Base-by-base conservation (phyloP, 2,329 filamentous ascomycete genomes). In the Trichoderma sp. region DNA sequence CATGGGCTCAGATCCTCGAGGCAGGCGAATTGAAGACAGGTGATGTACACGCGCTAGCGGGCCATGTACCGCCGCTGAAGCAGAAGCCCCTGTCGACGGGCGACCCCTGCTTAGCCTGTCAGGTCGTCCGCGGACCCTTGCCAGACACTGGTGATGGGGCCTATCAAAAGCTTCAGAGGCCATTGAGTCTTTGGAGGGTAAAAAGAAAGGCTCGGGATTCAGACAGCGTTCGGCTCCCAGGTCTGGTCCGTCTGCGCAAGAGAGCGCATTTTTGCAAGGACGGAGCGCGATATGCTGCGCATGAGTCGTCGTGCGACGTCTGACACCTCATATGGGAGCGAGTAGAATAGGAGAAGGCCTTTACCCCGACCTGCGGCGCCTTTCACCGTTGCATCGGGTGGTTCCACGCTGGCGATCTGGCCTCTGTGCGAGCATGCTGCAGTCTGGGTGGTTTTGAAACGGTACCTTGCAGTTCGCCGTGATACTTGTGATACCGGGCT, bases 361-460 rank as follows among this genome's bases (percentile, higher is more conserved):
- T 51, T 52, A 54, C 51, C 50, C 56, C 57, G 57, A 62, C 64
- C 44, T 61, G 57, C 57, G 57, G 64, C 62, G 39, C 54, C 47
- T 34, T 41, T 65, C 51, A 65, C 57, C 57, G 57, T 62, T 61
- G 63, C 63, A 65, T 61, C 28, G 63, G 34, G 21, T 60, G 51
- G 64, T 66, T 66, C 59, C 64, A 66, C 64, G 47, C 64, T 58
- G 59, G 52, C 64, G 64, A 66, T 64, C 64, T 64, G 63, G 47
- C 63, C 39, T 62, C 26, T 52, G 60, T 66, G 52, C 43, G 41
- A 58, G 59, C 19, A 44, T 51, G 41, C 28, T 56, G 61, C 43
- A 39, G 26, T 50, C 47, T 21, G 63, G 24, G 44, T 48, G 45
- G 39, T 43, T 51, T 51, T 48, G 34, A 39, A 57, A 44, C 65